These are phyloP conservation scores for Encephalitozoon romaleae DNA, from an alignment of 371 early-diverging fungal species.

Conservation along the genomic window DNA sequence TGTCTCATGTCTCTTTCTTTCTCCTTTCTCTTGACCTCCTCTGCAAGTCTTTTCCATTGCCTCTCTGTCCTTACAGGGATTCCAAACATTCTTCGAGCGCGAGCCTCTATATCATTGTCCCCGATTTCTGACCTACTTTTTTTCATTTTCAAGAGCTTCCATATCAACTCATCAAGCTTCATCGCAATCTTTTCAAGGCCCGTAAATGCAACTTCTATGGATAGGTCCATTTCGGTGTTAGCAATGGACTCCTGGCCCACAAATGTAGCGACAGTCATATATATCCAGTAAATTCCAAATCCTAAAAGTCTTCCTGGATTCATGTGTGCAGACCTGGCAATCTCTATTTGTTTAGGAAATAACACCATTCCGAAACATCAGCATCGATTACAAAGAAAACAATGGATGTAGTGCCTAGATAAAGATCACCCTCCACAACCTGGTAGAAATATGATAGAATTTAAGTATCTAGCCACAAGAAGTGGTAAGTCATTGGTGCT, in stretches of 20 bases:
- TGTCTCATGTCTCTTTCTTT: background rate
- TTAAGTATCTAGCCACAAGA: slow-evolving; percentile 31
- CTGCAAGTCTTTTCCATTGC: background rate
- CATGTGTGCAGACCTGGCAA: background rate
- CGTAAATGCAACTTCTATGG: background rate
- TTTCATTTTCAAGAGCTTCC: background rate
- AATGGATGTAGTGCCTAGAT: background rate
- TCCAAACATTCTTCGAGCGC: background rate
- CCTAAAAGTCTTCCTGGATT: background rate
- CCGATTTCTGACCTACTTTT: background rate
- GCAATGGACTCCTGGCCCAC: background rate
- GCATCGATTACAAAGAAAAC: background rate
- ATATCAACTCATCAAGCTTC: background rate
- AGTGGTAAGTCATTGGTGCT: slow-evolving; percentile 45
- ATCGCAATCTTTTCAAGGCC: background rate
- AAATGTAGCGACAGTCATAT: background rate
- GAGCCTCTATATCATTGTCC: background rate
- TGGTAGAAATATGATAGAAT: background rate
- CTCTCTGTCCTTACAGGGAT: background rate
- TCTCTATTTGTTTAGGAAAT: background rate
- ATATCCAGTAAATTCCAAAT: background rate
- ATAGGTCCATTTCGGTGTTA: background rate
- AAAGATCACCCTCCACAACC: background rate
- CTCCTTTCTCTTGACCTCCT: background rate
- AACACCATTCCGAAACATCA: background rate